These are phyloP conservation scores for Pyrenophora teres DNA, from an alignment of 2,329 filamentous ascomycete genomes.

Conservation along the genomic window DNA sequence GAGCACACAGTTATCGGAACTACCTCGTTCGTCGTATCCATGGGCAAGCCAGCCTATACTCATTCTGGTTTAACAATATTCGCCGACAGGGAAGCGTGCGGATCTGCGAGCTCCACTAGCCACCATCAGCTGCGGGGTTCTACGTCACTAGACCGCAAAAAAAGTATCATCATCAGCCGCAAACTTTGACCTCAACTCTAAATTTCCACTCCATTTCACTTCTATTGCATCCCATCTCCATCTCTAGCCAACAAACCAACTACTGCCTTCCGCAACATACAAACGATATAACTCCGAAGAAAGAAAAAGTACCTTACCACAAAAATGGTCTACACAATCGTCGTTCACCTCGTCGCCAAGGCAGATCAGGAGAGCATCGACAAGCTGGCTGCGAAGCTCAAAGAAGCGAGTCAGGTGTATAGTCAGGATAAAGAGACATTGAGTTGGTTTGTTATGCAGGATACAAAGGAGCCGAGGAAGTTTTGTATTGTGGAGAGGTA, in stretches of 20 bases:
- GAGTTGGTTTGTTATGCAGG: slow-evolving; percentile 77
- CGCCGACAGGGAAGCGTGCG: too few relatives aligned
- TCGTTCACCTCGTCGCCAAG: slow-evolving; percentile 73
- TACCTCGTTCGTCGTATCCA: too few relatives aligned
- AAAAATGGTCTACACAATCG: slow-evolving; percentile 69
- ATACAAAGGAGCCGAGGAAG: slow-evolving; percentile 67
- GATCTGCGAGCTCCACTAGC: too few relatives aligned
- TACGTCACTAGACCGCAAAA: slow-evolving; percentile 11
- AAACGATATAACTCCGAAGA: too few relatives aligned
- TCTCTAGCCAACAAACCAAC: too few relatives aligned
- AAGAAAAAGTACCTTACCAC: too few relatives aligned
- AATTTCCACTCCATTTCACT: too few relatives aligned
- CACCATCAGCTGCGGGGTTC: slow-evolving; percentile 5
- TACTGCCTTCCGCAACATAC: too few relatives aligned
- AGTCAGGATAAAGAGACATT: slow-evolving; percentile 70
- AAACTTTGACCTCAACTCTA: not conserved
- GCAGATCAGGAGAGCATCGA: slow-evolving; percentile 65
- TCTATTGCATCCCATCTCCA: too few relatives aligned
- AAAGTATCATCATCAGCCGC: not conserved
- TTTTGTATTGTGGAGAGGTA: slow-evolving; percentile 80
- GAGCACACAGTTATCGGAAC: too few relatives aligned
- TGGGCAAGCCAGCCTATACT: too few relatives aligned
- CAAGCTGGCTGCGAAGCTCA: slow-evolving; percentile 72
- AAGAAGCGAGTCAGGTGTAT: slow-evolving; percentile 75
- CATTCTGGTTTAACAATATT: too few relatives aligned